Conservation (phyloP, 306 rosid genomes). For the Pyrus pyrifolia region DNA sequence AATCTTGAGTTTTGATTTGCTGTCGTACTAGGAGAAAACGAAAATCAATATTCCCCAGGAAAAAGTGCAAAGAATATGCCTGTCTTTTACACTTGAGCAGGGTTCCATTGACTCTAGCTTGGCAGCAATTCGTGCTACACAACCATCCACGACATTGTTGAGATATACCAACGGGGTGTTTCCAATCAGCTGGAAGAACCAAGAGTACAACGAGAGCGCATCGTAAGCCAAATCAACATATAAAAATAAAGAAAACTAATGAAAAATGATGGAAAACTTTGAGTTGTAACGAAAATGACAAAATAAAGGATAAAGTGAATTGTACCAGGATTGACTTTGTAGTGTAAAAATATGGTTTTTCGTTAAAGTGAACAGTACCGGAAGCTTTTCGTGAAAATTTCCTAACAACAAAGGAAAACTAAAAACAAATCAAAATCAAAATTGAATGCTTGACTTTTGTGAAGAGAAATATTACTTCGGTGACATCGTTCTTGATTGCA, state of each 20-base stretch:
- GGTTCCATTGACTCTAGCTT: conserved; percentile 75
- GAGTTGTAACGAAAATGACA: no score
- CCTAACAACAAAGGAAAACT: no score
- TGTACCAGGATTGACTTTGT: no score
- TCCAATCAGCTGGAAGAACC: conserved; percentile 48
- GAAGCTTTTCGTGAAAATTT: no score
- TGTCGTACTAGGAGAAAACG: background rate
- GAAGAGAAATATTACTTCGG: conserved; percentile 44
- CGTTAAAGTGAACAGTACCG: no score
- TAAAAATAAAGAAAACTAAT: background rate
- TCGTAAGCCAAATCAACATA: background rate
- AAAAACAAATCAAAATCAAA: no score
- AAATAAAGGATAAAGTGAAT: no score
- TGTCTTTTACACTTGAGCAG: conserved; percentile 69
- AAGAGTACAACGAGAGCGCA: background rate
- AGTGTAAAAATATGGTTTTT: no score
- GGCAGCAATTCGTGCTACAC: conserved; percentile 69
- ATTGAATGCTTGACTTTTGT: background rate
- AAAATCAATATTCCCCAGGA: background rate
- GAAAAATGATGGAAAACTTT: no score
- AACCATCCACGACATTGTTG: conserved; percentile 64
- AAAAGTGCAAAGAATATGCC: conserved; percentile 21
- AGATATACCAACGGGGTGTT: conserved; percentile 68
- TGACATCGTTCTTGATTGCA: conserved; percentile 65
- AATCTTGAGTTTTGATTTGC: background rate